Percentiles rank a stretch among this genome's conserved stretches.
Evolutionary conservation across 192 early-diverging fungal genomes (phyloP).

Genomic region (Diversispora epigaea): DNA sequence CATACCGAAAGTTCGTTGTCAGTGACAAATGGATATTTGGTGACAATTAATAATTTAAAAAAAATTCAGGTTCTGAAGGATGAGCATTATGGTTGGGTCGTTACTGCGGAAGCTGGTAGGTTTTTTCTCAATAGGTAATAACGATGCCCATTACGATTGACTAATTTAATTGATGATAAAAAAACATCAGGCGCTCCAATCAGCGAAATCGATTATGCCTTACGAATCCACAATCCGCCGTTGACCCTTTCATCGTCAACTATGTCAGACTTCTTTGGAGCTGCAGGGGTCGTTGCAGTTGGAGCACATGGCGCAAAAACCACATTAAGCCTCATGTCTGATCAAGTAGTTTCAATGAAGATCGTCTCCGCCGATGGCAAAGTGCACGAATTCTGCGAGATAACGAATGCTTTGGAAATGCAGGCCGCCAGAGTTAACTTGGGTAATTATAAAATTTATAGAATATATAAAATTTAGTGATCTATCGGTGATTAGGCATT

Average conservation of each 20-base stretch:
- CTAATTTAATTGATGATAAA: neutral
- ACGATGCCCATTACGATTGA: neutral
- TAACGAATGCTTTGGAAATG: constrained; percentile 29
- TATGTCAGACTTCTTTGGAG: constrained; percentile 1
- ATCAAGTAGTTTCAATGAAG: constrained; percentile 16
- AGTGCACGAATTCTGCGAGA: constrained; percentile 25
- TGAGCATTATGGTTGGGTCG: constrained; percentile 31
- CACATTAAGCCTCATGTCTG: neutral
- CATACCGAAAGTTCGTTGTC: constrained; percentile 33
- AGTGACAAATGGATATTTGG: constrained; percentile 37
- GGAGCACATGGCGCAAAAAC: constrained; percentile 26
- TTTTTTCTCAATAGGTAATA: neutral
- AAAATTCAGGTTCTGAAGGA: constrained; percentile 31
- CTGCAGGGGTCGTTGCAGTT: constrained; percentile 16
- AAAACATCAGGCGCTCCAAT: constrained; percentile 13
- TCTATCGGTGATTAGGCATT: too few species aligned
- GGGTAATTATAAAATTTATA: constrained; percentile 42
- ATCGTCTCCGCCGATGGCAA: constrained; percentile 27
- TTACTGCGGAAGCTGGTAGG: constrained; percentile 42
- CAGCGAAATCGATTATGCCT: constrained; percentile 31
- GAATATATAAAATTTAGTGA: too few species aligned
- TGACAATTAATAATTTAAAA: constrained; percentile 33
- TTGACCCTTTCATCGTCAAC: constrained; percentile 36
- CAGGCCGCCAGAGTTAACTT: constrained; percentile 28
- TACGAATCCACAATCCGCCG: constrained; percentile 37